Conservation (phyloP, 805 yeast species). For the Isabelozyma pseudorhagii region DNA sequence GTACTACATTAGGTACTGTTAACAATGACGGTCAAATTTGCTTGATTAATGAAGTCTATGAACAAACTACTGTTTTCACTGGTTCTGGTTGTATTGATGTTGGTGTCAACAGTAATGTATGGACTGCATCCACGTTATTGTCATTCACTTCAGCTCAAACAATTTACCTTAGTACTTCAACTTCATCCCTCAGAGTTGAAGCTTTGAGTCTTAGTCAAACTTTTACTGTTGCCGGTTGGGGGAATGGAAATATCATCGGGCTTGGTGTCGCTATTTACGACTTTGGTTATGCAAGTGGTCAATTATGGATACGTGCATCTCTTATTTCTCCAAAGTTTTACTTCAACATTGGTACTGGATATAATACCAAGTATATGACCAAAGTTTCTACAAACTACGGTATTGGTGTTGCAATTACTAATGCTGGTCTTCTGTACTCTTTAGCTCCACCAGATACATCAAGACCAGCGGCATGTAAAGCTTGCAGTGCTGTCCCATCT, state of each 20-base stretch:
- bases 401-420: neutral
- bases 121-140: neutral
- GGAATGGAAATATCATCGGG: slow-evolving; percentile 25
- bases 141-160: slow-evolving; percentile 9
- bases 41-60: slow-evolving; percentile 17
- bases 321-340: neutral
- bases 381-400: neutral
- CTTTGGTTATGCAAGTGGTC: neutral
- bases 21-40: slow-evolving; percentile 22
- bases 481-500: neutral
- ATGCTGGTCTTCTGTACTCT: neutral
- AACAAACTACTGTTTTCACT: slow-evolving; percentile 15
- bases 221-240: slow-evolving; percentile 23
- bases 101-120: slow-evolving; percentile 8
- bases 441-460: slow-evolving; percentile 2
- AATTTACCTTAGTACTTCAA: slow-evolving; percentile 11
- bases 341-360: neutral
- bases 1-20: slow-evolving; percentile 6
- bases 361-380: neutral
- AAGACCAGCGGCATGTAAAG: slow-evolving; percentile 1
- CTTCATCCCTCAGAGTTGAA: slow-evolving; percentile 7
- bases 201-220: slow-evolving; percentile 15
- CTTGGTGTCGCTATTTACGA: slow-evolving; percentile 12
- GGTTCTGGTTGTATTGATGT: slow-evolving; percentile 27
- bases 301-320: neutral